These are phyloP conservation scores for Lactarius hatsudake DNA, from an alignment of 768 basidiomycete species.

Conservation along the genomic window DNA sequence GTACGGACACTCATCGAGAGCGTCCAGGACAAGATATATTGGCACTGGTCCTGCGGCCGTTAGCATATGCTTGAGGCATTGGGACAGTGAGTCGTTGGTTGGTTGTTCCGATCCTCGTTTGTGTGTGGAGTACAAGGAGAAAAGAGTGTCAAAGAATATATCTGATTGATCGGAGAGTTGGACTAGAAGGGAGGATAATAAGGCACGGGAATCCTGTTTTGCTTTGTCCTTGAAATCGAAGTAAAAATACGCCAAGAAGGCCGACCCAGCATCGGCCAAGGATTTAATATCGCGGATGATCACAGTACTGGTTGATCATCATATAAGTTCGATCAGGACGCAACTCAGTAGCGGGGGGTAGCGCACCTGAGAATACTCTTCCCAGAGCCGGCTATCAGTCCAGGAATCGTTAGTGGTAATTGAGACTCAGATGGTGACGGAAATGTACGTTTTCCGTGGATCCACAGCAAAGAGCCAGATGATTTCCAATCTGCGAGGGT, in stretches of 20 bases:
- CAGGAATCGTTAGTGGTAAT: neutral
- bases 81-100: neutral
- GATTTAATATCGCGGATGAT: neutral
- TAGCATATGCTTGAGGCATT: neutral
- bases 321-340: neutral
- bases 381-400: neutral
- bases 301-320: neutral
- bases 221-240: neutral
- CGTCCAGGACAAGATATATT: neutral
- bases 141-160: neutral
- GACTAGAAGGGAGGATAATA: neutral
- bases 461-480: neutral
- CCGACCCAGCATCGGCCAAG: neutral
- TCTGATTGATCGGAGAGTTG: neutral
- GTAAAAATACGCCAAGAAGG: neutral
- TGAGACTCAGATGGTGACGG: neutral
- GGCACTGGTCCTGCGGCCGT: too few relatives aligned
- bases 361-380: neutral
- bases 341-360: neutral
- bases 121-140: neutral
- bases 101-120: neutral
- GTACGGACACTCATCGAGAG: neutral
- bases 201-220: neutral
- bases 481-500: neutral
- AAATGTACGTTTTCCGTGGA: neutral